Conservation (phyloP, 139 green algal genomes). For the Chlamydomonas sphaeroides region DNA sequence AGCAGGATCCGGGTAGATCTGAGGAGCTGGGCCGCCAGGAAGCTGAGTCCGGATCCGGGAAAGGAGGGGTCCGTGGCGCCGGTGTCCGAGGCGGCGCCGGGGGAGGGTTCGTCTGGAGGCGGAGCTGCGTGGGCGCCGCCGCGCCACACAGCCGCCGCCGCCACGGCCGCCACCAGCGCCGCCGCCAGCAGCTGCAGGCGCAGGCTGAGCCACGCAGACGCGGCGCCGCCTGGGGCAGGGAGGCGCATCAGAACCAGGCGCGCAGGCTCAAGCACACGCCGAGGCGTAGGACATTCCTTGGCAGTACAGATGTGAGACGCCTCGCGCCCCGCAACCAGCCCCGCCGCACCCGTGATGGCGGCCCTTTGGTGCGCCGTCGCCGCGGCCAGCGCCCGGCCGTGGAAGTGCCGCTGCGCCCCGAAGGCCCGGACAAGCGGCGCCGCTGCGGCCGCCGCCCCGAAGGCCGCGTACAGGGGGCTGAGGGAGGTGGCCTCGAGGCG, state of each 20-base stretch:
- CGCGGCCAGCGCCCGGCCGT: conserved; percentile 12
- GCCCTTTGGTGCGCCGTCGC: conserved; percentile 61
- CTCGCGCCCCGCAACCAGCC: too few species aligned
- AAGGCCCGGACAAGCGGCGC: conserved; percentile 67
- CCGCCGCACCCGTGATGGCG: conserved; percentile 46
- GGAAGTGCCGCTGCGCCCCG: conserved; percentile 57
- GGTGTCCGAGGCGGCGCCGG: too few species aligned
- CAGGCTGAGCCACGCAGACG: conserved; percentile 77
- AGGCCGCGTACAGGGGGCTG: conserved; percentile 78
- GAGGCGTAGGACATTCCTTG: too few species aligned
- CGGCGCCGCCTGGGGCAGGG: conserved; percentile 34
- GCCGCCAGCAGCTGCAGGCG: conserved; percentile 87
- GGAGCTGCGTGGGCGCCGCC: too few species aligned
- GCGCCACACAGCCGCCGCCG: conserved; percentile 53
- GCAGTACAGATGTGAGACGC: too few species aligned
- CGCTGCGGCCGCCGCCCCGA: conserved; percentile 61
- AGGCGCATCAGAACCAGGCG: too few species aligned
- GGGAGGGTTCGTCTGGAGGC: too few species aligned
- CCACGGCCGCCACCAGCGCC: conserved; percentile 68
- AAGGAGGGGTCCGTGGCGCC: too few species aligned
- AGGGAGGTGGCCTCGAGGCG: conserved; percentile 73
- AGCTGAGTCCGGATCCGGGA: too few species aligned
- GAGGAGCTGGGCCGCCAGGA: too few species aligned
- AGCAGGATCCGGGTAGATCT: too few species aligned
- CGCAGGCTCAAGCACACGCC: too few species aligned